Conservation (phyloP, 148 eudicot genomes). For the Oxyria digyna region DNA sequence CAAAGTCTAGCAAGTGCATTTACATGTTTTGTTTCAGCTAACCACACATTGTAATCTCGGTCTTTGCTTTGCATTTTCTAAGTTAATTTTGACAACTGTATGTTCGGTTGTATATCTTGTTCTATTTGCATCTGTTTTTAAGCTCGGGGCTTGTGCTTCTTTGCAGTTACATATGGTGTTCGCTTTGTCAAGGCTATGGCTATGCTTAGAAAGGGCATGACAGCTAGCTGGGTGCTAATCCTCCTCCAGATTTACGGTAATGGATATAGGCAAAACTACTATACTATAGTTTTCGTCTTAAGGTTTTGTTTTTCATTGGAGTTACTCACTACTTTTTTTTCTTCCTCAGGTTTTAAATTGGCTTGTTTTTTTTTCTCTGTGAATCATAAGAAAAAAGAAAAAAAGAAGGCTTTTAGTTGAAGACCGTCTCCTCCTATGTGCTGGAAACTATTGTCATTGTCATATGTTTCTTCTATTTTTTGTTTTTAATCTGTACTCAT, state of each 20-base stretch:
- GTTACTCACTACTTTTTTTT: not conserved
- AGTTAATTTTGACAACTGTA: not conserved
- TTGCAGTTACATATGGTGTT: constrained; percentile 7
- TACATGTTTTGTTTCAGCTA: not conserved
- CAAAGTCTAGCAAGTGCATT: not conserved
- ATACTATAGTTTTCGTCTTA: not conserved
- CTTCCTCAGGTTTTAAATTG: constrained; percentile 6
- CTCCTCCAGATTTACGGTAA: constrained; percentile 1
- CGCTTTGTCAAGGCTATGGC: not conserved
- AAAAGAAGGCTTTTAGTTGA: not conserved
- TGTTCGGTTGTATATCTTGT: not conserved
- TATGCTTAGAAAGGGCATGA: not conserved
- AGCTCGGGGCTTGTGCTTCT: not conserved
- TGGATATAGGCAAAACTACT: not conserved
- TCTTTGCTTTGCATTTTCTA: not conserved
- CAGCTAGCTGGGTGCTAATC: not conserved
- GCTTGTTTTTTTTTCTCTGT: constrained; percentile 1
- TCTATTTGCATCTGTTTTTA: not conserved
- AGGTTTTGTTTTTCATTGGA: not conserved
- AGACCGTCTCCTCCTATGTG: not conserved
- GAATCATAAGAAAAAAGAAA: not conserved
- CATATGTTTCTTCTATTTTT: not conserved
- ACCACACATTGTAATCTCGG: not conserved
- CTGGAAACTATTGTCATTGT: not conserved
- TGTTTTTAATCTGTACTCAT: not conserved